Evolutionary conservation across 192 early-diverging fungal genomes (phyloP).

Genomic region (Helicostylum pulchrum): DNA sequence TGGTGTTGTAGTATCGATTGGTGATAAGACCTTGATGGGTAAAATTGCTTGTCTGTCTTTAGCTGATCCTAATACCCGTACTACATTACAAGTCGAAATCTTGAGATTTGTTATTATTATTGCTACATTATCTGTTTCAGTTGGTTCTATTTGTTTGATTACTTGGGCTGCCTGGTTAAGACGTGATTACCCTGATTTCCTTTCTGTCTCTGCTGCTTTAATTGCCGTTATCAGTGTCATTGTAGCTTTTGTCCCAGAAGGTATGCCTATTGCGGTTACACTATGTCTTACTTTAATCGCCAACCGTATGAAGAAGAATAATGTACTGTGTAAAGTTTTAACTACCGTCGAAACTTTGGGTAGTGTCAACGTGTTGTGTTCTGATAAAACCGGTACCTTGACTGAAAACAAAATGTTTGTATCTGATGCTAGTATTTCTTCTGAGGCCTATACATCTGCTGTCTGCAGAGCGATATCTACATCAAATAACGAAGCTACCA

Average conservation of each 20-base stretch:
- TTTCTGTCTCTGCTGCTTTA: conserved; percentile 39
- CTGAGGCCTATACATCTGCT: conserved; percentile 32
- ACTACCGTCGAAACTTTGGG: conserved; percentile 87
- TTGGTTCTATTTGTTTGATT: conserved; percentile 45
- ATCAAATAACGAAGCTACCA: neutral
- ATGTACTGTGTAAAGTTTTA: conserved; percentile 79
- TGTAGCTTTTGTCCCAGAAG: conserved; percentile 77
- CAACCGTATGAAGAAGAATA: conserved; percentile 64
- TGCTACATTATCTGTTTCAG: conserved; percentile 42
- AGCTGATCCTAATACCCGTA: conserved; percentile 36
- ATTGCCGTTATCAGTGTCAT: conserved; percentile 60
- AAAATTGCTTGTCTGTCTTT: conserved; percentile 64
- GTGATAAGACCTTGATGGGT: conserved; percentile 75
- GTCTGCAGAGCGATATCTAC: conserved; percentile 11
- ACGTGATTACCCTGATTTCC: conserved; percentile 50
- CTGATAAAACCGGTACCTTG: conserved; percentile 93
- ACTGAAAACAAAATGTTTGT: conserved; percentile 78
- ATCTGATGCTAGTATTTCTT: conserved; percentile 38
- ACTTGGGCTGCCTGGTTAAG: conserved; percentile 58
- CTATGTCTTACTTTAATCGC: conserved; percentile 76
- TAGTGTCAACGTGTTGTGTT: conserved; percentile 66
- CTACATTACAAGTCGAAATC: conserved; percentile 62
- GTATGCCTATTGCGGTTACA: conserved; percentile 75
- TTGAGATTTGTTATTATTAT: conserved; percentile 69
- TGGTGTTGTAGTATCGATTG: conserved; percentile 76